Evolutionary conservation across 2,329 filamentous ascomycete genomes (phyloP).

Genomic region (Verticillium zaregamsianum): DNA sequence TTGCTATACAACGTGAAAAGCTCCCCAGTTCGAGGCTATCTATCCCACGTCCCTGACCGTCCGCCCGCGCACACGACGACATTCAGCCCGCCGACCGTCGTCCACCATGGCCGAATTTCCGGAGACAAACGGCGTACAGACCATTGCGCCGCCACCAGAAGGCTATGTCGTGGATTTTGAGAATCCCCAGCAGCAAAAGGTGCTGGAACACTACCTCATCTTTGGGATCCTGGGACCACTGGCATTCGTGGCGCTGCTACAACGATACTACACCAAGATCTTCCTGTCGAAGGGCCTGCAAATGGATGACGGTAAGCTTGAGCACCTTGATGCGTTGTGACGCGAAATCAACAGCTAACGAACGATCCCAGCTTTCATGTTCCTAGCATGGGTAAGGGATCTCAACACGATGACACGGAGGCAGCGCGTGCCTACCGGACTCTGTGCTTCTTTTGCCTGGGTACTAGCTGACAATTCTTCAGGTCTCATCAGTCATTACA

Average conservation of each 20-base stretch:
- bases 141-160: constrained; percentile 9
- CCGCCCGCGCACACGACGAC: neutral
- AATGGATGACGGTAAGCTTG: constrained; percentile 16
- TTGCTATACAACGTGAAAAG: neutral
- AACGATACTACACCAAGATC: constrained; percentile 22
- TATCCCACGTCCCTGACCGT: neutral
- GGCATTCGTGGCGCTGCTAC: constrained; percentile 11
- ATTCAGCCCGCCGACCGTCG: neutral
- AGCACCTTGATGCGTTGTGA: no score
- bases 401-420: neutral
- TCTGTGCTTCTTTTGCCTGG: neutral
- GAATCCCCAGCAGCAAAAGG: constrained; percentile 14
- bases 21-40: neutral
- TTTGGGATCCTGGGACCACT: constrained; percentile 14
- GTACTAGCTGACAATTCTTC: neutral
- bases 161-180: constrained; percentile 22
- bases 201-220: constrained; percentile 16
- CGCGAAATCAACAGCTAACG: neutral
- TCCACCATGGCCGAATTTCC: constrained; percentile 3
- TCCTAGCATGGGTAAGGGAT: constrained; percentile 10
- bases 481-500: constrained; percentile 7
- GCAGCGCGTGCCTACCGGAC: no score
- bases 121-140: constrained; percentile 6
- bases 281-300: constrained; percentile 16
- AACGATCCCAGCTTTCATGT: constrained; percentile 10